Conservation (phyloP, 306 rosid genomes). For the Cicer yamashitae region DNA sequence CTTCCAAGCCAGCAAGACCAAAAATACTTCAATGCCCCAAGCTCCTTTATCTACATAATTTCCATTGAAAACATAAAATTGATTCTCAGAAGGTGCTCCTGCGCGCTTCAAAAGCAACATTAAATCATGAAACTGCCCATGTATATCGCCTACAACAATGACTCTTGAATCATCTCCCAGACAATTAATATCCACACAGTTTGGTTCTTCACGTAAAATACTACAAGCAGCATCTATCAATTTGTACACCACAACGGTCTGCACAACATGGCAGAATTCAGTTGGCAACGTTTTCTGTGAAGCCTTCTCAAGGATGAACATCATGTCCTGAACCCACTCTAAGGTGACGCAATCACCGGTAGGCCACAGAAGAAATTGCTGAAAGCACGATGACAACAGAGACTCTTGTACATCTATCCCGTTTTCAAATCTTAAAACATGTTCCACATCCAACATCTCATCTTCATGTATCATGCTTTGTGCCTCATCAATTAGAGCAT, state of each 20-base stretch:
- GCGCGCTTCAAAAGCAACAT: slow-evolving; percentile 65
- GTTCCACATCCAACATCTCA: slow-evolving; percentile 49
- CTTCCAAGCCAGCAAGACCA: slow-evolving; percentile 92
- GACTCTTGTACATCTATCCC: slow-evolving; percentile 53
- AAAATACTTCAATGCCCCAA: slow-evolving; percentile 81
- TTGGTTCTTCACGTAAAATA: slow-evolving; percentile 70
- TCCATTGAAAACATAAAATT: slow-evolving; percentile 80
- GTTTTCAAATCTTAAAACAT: slow-evolving; percentile 53
- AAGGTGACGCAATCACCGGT: slow-evolving; percentile 61
- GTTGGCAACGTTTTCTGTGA: slow-evolving; percentile 55
- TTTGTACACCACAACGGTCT: slow-evolving; percentile 62
- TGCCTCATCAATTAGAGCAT: slow-evolving; percentile 49
- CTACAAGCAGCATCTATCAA: slow-evolving; percentile 59
- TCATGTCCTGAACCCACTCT: slow-evolving; percentile 81
- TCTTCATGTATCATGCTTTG: slow-evolving; percentile 46
- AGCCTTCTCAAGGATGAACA: slow-evolving; percentile 63
- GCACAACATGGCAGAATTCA: slow-evolving; percentile 59
- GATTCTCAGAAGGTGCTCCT: slow-evolving; percentile 77
- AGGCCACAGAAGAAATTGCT: slow-evolving; percentile 69
- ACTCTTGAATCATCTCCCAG: slow-evolving; percentile 70
- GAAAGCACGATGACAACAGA: slow-evolving; percentile 52
- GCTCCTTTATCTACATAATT: slow-evolving; percentile 85
- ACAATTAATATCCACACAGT: slow-evolving; percentile 78
- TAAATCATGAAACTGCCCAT: slow-evolving; percentile 85
- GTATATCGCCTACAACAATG: slow-evolving; percentile 79